phyloP scores from a whole-genome alignment of 495 filamentous ascomycete genomes.

The Apodospora peruviana region DNA sequence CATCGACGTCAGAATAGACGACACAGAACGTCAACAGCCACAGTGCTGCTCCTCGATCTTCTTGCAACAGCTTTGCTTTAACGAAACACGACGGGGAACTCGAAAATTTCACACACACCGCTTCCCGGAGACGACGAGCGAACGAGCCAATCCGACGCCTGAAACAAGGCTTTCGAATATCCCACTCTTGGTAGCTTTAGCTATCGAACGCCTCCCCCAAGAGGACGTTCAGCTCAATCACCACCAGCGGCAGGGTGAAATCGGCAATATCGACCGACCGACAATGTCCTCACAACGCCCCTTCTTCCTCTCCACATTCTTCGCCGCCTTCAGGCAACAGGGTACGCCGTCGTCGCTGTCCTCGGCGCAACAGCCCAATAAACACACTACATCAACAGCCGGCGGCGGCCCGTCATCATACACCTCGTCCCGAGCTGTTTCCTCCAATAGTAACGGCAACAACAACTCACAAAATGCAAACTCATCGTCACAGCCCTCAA shows the following conservation, averaged over 20 bases:
- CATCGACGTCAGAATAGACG: no score
- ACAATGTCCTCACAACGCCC: constrained; percentile 72
- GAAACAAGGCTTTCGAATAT: not conserved
- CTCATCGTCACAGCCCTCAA: constrained; percentile 26
- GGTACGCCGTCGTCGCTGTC: constrained; percentile 26
- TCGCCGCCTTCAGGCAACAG: constrained; percentile 69
- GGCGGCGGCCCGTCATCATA: constrained; percentile 26
- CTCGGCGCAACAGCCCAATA: constrained; percentile 34
- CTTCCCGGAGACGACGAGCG: no score
- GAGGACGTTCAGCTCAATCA: not conserved
- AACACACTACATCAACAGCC: constrained; percentile 32
- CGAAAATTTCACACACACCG: no score
- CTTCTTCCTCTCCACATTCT: constrained; percentile 77
- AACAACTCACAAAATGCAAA: constrained; percentile 23
- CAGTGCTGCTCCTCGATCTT: no score
- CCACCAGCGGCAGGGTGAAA: no score
- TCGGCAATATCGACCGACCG: no score
- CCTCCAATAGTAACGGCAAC: constrained; percentile 17
- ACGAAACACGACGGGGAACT: no score
- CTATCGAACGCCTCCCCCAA: no score
- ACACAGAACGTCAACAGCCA: no score
- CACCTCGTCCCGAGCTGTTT: constrained; percentile 17
- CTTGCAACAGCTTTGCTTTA: no score
- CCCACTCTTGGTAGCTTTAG: not conserved
- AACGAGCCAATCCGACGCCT: no score